Evolutionary conservation across 176 grass and related monocot species (phyloP).

Genomic region (Carex parvula): DNA sequence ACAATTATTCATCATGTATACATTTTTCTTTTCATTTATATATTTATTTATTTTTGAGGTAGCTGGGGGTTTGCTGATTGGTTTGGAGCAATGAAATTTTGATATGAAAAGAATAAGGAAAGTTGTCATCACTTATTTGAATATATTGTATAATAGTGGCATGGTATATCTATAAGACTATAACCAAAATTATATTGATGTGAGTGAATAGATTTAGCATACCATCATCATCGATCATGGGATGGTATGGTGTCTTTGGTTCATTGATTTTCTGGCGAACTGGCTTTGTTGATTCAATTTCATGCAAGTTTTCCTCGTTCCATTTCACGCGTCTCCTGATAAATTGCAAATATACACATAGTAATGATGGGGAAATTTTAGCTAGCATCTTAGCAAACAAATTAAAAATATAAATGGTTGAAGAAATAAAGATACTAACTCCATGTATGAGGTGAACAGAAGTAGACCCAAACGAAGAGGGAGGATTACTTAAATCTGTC

Average conservation of each 20-base stretch:
- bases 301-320: slow-evolving; percentile 85
- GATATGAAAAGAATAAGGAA: background rate
- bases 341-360: slow-evolving; percentile 3
- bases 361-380: background rate
- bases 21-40: background rate
- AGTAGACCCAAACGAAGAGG: background rate
- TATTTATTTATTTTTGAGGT: background rate
- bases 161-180: background rate
- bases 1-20: slow-evolving; percentile 1
- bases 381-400: background rate
- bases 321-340: slow-evolving; percentile 59
- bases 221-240: slow-evolving; percentile 93
- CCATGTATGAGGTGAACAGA: slow-evolving; percentile 18
- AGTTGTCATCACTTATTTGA: background rate
- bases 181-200: background rate
- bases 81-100: background rate
- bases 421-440: slow-evolving; percentile 22
- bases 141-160: slow-evolving; percentile 6
- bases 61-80: too few relatives aligned
- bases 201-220: slow-evolving; percentile 3
- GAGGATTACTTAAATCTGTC: background rate
- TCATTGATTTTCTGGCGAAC: slow-evolving; percentile 97
- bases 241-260: slow-evolving; percentile 93
- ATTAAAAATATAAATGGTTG: background rate
- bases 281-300: slow-evolving; percentile 96